phyloP scores from a whole-genome alignment of 73 alveolate genomes.

The Stentor coeruleus region DNA sequence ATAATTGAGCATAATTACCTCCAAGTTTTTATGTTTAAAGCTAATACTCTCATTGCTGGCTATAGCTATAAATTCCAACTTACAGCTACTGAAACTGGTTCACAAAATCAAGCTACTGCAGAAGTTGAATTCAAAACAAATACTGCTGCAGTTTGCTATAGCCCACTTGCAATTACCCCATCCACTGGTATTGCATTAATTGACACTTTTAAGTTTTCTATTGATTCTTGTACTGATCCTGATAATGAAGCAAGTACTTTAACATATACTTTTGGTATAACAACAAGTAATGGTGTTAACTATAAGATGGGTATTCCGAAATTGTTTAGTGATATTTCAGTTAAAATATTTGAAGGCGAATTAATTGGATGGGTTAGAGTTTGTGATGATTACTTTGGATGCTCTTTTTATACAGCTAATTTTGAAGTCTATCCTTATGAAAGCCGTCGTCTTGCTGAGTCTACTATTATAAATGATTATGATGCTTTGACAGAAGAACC shows the following conservation, averaged over 20 bases:
- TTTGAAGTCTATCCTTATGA: too few species aligned
- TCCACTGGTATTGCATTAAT: neutral
- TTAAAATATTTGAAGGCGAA: neutral
- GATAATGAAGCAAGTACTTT: neutral
- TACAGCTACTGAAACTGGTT: neutral
- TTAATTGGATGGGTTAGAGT: neutral
- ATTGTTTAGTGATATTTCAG: neutral
- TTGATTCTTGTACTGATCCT: neutral
- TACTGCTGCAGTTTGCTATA: neutral
- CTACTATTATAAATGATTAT: too few species aligned
- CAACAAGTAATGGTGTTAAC: neutral
- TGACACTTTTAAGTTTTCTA: neutral
- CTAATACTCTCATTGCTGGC: neutral
- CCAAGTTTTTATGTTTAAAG: neutral
- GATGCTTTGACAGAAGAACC: too few species aligned
- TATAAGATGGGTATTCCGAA: neutral
- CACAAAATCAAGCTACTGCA: neutral
- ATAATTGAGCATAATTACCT: neutral
- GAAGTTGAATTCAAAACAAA: neutral
- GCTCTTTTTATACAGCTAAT: too few species aligned
- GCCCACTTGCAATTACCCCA: neutral
- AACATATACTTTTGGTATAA: neutral
- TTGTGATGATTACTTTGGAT: neutral
- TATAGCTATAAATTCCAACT: neutral
- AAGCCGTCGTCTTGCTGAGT: too few species aligned